A percentile compares a stretch with the other conserved stretches of the same genome.
Conservation (phyloP, 495 filamentous ascomycete species). For the Cairneyella variabilis region DNA sequence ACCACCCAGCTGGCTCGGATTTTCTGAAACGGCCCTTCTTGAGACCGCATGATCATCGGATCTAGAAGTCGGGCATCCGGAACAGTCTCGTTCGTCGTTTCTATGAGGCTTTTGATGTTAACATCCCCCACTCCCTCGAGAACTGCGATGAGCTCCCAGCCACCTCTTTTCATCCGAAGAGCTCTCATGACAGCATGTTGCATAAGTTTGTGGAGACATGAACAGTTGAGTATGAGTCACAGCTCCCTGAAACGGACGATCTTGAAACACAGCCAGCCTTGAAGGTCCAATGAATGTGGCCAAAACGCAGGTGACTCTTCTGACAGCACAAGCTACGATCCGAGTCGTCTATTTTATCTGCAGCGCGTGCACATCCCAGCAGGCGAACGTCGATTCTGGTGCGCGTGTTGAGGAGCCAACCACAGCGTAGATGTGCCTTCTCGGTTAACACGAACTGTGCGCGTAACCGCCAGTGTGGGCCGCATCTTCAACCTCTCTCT, state of each 20-base stretch:
- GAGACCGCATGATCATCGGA: too few species aligned
- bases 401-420: conserved; percentile 22
- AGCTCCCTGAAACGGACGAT: conserved; percentile 19
- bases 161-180: conserved; percentile 15
- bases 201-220: conserved; percentile 15
- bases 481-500: neutral
- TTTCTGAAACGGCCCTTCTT: too few species aligned
- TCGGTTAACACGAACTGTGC: conserved; percentile 21
- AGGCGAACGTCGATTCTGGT: conserved; percentile 1
- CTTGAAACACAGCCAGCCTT: conserved; percentile 16
- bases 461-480: conserved; percentile 18
- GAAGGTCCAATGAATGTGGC: conserved; percentile 14
- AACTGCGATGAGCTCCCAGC: conserved; percentile 1
- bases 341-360: conserved; percentile 17
- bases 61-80: too few species aligned
- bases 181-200: conserved; percentile 11
- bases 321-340: conserved; percentile 3
- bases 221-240: conserved; percentile 22
- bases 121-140: neutral
- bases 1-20: too few species aligned
- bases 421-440: neutral
- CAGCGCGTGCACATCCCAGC: conserved; percentile 19
- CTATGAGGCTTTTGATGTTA: conserved; percentile 12
- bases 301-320: conserved; percentile 19
- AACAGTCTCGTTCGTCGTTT: too few species aligned